phyloP scores from a whole-genome alignment of 2,329 filamentous ascomycete genomes.

The Graphium sp. region DNA sequence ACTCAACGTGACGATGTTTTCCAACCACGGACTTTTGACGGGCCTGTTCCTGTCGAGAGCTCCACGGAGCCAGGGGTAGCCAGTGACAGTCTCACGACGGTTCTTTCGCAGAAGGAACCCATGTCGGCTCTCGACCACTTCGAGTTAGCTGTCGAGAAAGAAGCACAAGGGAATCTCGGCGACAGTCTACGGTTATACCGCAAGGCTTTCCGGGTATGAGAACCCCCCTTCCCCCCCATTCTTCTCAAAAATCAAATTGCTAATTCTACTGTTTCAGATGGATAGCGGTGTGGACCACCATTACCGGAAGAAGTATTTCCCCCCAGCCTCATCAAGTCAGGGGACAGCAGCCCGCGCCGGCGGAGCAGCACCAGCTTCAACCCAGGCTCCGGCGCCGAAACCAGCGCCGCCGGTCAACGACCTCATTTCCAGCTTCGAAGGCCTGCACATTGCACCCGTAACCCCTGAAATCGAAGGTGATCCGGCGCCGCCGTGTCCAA shows the following conservation, averaged over 20 bases:
- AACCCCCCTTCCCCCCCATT: background rate
- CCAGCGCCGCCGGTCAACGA: conserved; percentile 36
- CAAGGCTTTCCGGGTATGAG: conserved; percentile 64
- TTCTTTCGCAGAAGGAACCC: conserved; percentile 33
- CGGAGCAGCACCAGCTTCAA: conserved; percentile 7
- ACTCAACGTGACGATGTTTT: conserved; percentile 15
- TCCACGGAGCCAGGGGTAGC: conserved; percentile 4
- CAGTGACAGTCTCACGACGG: background rate
- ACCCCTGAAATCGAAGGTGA: conserved; percentile 56
- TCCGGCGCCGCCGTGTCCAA: conserved; percentile 60
- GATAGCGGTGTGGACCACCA: conserved; percentile 69
- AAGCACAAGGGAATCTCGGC: conserved; percentile 68
- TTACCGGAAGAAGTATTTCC: conserved; percentile 87
- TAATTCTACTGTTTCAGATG: conserved; percentile 34
- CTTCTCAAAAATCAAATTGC: background rate
- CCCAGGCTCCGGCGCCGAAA: conserved; percentile 8
- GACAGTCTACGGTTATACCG: conserved; percentile 82
- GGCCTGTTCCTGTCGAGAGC: conserved; percentile 3
- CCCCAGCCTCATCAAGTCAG: conserved; percentile 31
- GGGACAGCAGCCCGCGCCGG: conserved; percentile 8
- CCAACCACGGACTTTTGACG: conserved; percentile 7
- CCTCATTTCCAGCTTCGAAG: conserved; percentile 61
- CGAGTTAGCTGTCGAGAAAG: conserved; percentile 78
- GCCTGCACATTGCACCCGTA: conserved; percentile 48
- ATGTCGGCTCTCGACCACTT: conserved; percentile 80